Conservation (phyloP, 2,329 filamentous ascomycete genomes). For the Ophiostoma sp. region DNA sequence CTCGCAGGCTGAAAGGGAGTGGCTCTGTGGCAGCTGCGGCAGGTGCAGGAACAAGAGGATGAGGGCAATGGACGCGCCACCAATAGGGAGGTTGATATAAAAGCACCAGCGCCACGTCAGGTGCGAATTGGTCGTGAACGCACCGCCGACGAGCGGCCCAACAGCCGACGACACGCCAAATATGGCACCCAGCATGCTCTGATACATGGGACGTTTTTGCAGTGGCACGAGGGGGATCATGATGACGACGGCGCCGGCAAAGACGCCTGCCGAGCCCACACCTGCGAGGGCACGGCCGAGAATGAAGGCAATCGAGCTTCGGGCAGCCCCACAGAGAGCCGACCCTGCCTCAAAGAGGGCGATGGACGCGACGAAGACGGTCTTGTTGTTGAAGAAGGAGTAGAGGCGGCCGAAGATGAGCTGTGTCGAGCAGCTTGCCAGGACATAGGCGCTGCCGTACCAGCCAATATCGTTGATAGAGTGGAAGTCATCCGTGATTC, state of each 20-base stretch:
- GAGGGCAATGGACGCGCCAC: slow-evolving; percentile 30
- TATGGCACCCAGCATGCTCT: slow-evolving; percentile 36
- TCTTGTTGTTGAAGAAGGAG: background rate
- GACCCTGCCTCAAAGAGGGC: slow-evolving; percentile 38
- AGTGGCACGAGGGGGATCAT: slow-evolving; percentile 35
- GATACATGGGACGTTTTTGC: slow-evolving; percentile 34
- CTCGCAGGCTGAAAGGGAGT: background rate
- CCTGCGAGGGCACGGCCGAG: slow-evolving; percentile 40
- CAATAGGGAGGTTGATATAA: slow-evolving; percentile 39
- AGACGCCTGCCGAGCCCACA: slow-evolving; percentile 37
- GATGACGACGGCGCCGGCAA: slow-evolving; percentile 35
- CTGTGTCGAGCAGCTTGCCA: slow-evolving; percentile 30
- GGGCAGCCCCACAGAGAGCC: slow-evolving; percentile 39
- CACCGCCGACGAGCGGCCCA: slow-evolving; percentile 38
- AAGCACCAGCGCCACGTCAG: slow-evolving; percentile 39
- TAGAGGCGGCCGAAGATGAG: slow-evolving; percentile 34
- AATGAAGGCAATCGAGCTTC: slow-evolving; percentile 39
- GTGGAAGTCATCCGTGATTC: slow-evolving; percentile 23
- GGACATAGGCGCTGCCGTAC: slow-evolving; percentile 24
- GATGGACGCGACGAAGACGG: slow-evolving; percentile 28
- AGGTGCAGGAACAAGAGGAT: background rate
- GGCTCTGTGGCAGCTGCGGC: background rate
- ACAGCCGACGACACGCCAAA: slow-evolving; percentile 37
- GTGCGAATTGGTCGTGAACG: slow-evolving; percentile 32
- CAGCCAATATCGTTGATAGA: slow-evolving; percentile 24